Base-by-base conservation (phyloP, 106 monocot genomes). In the Apostasia shenzhenica region DNA sequence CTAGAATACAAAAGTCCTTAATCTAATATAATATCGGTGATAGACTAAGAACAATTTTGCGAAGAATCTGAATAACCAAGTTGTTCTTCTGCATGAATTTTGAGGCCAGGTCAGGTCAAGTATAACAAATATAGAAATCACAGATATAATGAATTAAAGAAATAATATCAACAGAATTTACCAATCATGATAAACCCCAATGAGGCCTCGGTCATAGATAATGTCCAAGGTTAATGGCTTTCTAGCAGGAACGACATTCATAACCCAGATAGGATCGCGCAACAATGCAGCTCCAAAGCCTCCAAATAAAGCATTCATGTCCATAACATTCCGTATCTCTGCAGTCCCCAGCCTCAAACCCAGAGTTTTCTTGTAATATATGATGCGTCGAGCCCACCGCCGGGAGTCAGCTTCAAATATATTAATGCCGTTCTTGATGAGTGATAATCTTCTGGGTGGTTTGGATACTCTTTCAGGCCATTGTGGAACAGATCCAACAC, bases 121-220 rank as follows among this genome's bases (percentile, higher is more conserved):
- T 26, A 26, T 26, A 26, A 26, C 26, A 26, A 26, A 26, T 26
- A 26, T 26, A 26, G 26, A 26, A 26, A 26, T 26, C 26, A 26
- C 26, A 26, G 26, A 26, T 0, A 26, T 26, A 26, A 26, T 26
- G 26, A 26, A 26, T 26, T 26, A 26, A 26, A 26, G 26, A 26
- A 26, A 26, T 26, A 26, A 26, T 26, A 26, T 26, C 26, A 26
- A 26, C 26, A 26, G 26, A 26, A 51, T 79, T 69, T 78, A 95
- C 91, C 95, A 95, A 76, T 92, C 92, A 77, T 97, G 89, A 81
- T 97, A 97, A 6, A 90, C 82, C 63, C 92, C 92, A 75, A 97
- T 84, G 8, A 95, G 82, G 61, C 97, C 92, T 81, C 92, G 80
- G 72, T 92, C 97, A 78, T 83, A 97, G 57, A 92, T 85, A 8